Percentiles rank a stretch among this genome's conserved stretches.
phyloP scores from a whole-genome alignment of 2,329 filamentous ascomycete species.

The Penicillium rolfsii region DNA sequence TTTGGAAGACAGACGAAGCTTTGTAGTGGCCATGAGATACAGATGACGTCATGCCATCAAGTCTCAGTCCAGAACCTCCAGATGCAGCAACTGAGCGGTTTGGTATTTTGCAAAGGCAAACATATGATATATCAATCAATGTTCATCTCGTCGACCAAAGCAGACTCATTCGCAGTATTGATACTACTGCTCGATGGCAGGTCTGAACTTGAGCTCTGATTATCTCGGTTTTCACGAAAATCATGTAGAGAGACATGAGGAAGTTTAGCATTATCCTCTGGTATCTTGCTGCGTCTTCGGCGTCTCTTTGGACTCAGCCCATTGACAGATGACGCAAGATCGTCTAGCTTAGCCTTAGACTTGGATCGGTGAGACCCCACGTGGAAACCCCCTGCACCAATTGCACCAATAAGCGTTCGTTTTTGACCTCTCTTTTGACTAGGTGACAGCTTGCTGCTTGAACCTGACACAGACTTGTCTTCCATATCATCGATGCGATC shows the following conservation, averaged over 20 bases:
- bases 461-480: constrained; percentile 34
- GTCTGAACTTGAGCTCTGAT: constrained; percentile 28
- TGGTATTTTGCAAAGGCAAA: neutral
- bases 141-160: constrained; percentile 39
- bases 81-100: neutral
- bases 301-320: constrained; percentile 32
- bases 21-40: constrained; percentile 18
- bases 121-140: constrained; percentile 33
- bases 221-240: constrained; percentile 24
- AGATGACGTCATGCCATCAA: constrained; percentile 40
- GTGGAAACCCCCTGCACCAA: constrained; percentile 9
- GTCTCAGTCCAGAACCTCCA: constrained; percentile 1
- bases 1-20: neutral
- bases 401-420: constrained; percentile 36
- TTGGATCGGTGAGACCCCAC: constrained; percentile 10
- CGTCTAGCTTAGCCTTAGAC: constrained; percentile 12
- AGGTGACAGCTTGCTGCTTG: constrained; percentile 7
- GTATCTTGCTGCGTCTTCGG: constrained; percentile 30
- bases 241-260: constrained; percentile 16
- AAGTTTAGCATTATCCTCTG: constrained; percentile 19
- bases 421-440: constrained; percentile 38
- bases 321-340: constrained; percentile 18
- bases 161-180: constrained; percentile 18
- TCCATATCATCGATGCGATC: constrained; percentile 39
- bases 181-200: constrained; percentile 26